Percentiles rank a stretch among this genome's conserved stretches.
Conservation (phyloP, 140 eudicot genomes). For the Erigeron philadelphicus region DNA sequence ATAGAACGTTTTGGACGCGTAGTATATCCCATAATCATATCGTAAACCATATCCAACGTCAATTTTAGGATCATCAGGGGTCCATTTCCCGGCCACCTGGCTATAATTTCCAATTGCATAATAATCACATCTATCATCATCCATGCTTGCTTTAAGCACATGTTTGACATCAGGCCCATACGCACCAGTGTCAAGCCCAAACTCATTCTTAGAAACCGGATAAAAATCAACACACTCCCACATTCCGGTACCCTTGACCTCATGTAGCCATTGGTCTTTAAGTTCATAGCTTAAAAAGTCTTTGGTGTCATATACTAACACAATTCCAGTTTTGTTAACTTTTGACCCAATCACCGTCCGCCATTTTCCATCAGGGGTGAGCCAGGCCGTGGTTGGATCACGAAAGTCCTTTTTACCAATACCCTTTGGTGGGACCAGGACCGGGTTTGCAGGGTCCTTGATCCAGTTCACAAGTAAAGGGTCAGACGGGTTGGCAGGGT, state of each 20-base stretch:
- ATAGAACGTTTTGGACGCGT: constrained; percentile 81
- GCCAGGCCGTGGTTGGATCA: constrained; percentile 88
- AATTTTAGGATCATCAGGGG: constrained; percentile 51
- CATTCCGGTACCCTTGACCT: constrained; percentile 67
- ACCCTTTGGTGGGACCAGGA: constrained; percentile 59
- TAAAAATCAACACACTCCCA: constrained; percentile 89
- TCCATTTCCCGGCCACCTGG: constrained; percentile 37
- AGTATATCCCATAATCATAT: constrained; percentile 71
- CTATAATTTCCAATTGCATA: constrained; percentile 65
- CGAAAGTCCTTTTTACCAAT: constrained; percentile 55
- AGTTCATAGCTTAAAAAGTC: constrained; percentile 54
- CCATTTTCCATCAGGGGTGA: constrained; percentile 64
- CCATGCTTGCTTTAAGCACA: constrained; percentile 69
- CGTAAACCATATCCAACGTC: constrained; percentile 75
- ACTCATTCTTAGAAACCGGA: constrained; percentile 50
- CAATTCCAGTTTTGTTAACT: constrained; percentile 60
- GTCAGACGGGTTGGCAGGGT: constrained; percentile 71
- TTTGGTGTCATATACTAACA: constrained; percentile 54
- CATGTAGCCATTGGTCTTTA: constrained; percentile 43
- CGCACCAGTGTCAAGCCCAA: constrained; percentile 57
- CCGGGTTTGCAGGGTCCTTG: constrained; percentile 65
- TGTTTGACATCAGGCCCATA: constrained; percentile 53
- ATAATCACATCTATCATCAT: constrained; percentile 70
- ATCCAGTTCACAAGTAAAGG: constrained; percentile 62
- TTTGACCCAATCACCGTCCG: constrained; percentile 67